These are phyloP conservation scores for Jaltomata sinuosa DNA, from an alignment of 257 asterid species.

Conservation along the genomic window DNA sequence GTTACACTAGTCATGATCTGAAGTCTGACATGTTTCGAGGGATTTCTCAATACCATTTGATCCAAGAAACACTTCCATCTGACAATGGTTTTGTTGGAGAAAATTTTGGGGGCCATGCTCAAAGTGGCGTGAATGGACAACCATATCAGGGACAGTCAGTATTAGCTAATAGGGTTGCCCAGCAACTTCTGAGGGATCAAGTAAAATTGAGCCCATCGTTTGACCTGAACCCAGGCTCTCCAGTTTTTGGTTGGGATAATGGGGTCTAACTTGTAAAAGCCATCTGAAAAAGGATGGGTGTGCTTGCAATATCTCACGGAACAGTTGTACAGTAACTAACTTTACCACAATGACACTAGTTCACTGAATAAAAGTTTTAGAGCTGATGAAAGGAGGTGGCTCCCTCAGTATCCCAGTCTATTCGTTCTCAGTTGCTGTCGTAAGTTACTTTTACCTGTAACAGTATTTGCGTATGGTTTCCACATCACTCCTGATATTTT, in stretches of 20 bases:
- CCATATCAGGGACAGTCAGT: slow-evolving; percentile 22
- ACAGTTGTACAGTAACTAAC: neutral
- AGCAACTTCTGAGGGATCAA: slow-evolving; percentile 33
- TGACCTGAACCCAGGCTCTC: slow-evolving; percentile 20
- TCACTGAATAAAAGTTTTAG: neutral
- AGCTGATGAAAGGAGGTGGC: neutral
- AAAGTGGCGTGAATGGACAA: slow-evolving; percentile 17
- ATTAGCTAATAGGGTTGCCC: slow-evolving; percentile 40
- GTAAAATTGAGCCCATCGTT: slow-evolving; percentile 14
- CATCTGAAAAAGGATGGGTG: neutral
- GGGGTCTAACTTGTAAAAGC: slow-evolving; percentile 8
- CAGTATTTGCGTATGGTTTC: neutral
- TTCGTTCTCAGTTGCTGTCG: neutral
- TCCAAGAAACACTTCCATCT: slow-evolving; percentile 23
- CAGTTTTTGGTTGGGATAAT: slow-evolving; percentile 10
- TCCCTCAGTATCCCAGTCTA: neutral
- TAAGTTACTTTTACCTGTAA: neutral
- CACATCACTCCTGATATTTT: neutral
- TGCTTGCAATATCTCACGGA: neutral
- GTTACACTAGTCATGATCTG: slow-evolving; percentile 13
- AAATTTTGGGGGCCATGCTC: slow-evolving; percentile 10
- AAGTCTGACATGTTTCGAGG: slow-evolving; percentile 37
- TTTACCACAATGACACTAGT: neutral
- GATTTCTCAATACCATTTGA: slow-evolving; percentile 30
- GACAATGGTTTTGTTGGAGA: slow-evolving; percentile 20